phyloP scores from a whole-genome alignment of 805 yeast species.

The Candida piceae region DNA sequence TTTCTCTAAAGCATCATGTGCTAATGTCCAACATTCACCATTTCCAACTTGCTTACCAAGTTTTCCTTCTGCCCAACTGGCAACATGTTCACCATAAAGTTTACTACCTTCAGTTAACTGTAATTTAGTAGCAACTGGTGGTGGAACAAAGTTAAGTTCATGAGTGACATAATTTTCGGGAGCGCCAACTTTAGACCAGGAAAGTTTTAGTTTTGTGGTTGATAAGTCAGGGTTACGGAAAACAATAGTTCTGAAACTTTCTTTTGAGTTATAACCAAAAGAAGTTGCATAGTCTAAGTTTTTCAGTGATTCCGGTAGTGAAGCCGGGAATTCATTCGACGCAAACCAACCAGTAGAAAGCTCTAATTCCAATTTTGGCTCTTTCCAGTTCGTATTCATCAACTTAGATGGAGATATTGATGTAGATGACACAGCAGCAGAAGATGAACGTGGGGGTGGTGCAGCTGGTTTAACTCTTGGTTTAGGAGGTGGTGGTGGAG shows the following conservation, averaged over 20 bases:
- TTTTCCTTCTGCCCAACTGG: constrained; percentile 48
- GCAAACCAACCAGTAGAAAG: constrained; percentile 45
- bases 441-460: constrained; percentile 20
- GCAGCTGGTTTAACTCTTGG: constrained; percentile 16
- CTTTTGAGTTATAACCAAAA: constrained; percentile 24
- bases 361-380: constrained; percentile 39
- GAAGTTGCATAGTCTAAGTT: constrained; percentile 33
- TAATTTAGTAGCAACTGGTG: constrained; percentile 37
- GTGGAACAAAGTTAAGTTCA: constrained; percentile 33
- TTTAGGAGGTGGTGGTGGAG: background rate
- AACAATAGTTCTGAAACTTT: constrained; percentile 30
- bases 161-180: constrained; percentile 25
- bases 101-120: constrained; percentile 31
- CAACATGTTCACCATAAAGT: constrained; percentile 47
- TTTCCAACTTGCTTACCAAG: constrained; percentile 44
- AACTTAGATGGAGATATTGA: too few species aligned
- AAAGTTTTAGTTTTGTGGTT: constrained; percentile 29
- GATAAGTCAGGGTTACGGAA: constrained; percentile 41
- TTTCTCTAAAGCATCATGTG: constrained; percentile 45
- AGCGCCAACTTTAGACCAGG: constrained; percentile 33
- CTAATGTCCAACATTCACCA: constrained; percentile 62
- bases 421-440: constrained; percentile 11
- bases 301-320: constrained; percentile 35
- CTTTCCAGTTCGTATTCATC: constrained; percentile 26
- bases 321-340: constrained; percentile 18